These are phyloP conservation scores for Lyophyllum atratum DNA, from an alignment of 768 basidiomycete genomes.

Conservation along the genomic window DNA sequence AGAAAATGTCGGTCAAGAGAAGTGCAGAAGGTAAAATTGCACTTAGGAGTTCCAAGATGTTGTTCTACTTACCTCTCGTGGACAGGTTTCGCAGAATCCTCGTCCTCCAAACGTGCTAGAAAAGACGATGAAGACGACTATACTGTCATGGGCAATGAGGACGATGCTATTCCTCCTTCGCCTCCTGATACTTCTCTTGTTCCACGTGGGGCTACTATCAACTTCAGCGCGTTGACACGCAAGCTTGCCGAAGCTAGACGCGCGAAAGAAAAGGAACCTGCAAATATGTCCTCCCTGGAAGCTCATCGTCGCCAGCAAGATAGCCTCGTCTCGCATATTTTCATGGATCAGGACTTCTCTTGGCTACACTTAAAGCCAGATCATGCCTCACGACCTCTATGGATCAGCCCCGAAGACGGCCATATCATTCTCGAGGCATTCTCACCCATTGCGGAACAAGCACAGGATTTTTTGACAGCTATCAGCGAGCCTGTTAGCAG, in stretches of 20 bases:
- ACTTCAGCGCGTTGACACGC: slow-evolving; percentile 81
- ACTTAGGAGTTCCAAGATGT: neutral
- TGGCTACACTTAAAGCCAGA: slow-evolving; percentile 88
- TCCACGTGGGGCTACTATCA: slow-evolving; percentile 79
- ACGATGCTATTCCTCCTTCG: slow-evolving; percentile 56
- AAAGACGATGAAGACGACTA: slow-evolving; percentile 57
- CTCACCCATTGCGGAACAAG: slow-evolving; percentile 96
- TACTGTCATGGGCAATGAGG: slow-evolving; percentile 57
- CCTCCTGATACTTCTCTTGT: slow-evolving; percentile 57
- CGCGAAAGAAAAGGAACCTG: slow-evolving; percentile 40
- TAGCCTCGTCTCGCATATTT: slow-evolving; percentile 77
- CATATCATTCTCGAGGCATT: slow-evolving; percentile 98
- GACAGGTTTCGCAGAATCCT: slow-evolving; percentile 27
- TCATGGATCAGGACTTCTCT: slow-evolving; percentile 84
- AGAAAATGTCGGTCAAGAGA: slow-evolving; percentile 38
- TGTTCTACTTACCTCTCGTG: neutral
- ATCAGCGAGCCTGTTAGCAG: slow-evolving; percentile 99
- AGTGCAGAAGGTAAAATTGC: slow-evolving; percentile 37
- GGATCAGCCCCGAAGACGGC: slow-evolving; percentile 92
- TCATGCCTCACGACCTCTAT: slow-evolving; percentile 89
- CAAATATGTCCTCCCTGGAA: slow-evolving; percentile 56
- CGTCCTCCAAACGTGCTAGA: slow-evolving; percentile 45
- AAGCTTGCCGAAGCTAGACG: slow-evolving; percentile 70
- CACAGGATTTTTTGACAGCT: slow-evolving; percentile 97
- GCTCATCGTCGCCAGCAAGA: slow-evolving; percentile 75